Evolutionary conservation across 2,329 filamentous ascomycete genomes (phyloP).

Genomic region (Colletotrichum ledebouriae): DNA sequence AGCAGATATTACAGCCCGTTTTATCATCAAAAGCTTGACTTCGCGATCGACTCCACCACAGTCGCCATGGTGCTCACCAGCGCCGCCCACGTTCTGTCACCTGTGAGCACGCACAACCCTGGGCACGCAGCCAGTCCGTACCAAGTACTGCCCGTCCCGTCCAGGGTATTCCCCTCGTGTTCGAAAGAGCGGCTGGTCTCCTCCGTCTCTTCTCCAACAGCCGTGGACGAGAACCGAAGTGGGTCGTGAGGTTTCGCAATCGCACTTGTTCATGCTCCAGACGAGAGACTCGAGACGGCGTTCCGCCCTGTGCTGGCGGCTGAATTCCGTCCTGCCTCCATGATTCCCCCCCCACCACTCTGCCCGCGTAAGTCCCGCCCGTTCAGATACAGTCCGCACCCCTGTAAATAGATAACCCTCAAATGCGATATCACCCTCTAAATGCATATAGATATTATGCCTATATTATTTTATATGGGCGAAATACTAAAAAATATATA

Average conservation of each 20-base stretch:
- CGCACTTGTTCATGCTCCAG: not conserved
- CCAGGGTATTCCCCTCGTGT: not conserved
- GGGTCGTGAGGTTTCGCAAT: conserved; percentile 28
- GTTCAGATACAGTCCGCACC: too few relatives aligned
- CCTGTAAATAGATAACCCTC: too few relatives aligned
- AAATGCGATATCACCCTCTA: too few relatives aligned
- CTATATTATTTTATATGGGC: too few relatives aligned
- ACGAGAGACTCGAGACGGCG: not conserved
- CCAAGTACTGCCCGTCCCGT: not conserved
- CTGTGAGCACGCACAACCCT: not conserved
- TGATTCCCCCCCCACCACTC: conserved; percentile 1
- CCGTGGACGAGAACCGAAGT: conserved; percentile 22
- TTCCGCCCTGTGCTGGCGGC: conserved; percentile 16
- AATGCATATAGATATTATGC: too few relatives aligned
- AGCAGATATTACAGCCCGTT: conserved; percentile 34
- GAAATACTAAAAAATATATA: too few relatives aligned
- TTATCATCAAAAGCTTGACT: conserved; percentile 40
- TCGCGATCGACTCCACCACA: conserved; percentile 27
- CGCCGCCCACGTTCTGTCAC: too few relatives aligned
- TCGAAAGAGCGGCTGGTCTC: not conserved
- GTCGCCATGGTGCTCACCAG: not conserved
- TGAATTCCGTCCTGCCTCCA: conserved; percentile 34
- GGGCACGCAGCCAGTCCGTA: not conserved
- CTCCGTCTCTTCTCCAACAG: conserved; percentile 20
- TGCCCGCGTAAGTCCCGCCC: not conserved